Conservation (phyloP, 2,329 filamentous ascomycete species). For the Aspergillus sp. region DNA sequence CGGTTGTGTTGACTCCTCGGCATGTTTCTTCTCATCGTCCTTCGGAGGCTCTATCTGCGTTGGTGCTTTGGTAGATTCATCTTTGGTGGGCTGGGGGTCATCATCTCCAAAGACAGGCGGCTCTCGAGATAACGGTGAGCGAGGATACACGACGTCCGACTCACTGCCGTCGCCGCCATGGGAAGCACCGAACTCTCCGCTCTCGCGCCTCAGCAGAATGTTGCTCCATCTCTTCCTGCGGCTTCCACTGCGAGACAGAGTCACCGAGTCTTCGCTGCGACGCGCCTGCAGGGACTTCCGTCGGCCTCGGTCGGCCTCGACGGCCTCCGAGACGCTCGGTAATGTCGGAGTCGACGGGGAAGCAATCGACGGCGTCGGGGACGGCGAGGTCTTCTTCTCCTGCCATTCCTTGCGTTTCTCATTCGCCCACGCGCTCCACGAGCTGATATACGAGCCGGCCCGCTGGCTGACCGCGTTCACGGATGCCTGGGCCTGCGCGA, state of each 20-base stretch:
- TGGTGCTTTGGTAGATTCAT: conserved; percentile 1
- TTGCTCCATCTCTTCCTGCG: conserved; percentile 39
- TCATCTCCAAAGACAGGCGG: conserved; percentile 21
- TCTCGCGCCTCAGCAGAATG: conserved; percentile 32
- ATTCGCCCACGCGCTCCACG: conserved; percentile 61
- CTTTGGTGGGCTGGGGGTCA: background rate
- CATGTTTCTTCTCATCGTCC: background rate
- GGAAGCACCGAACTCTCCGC: conserved; percentile 23
- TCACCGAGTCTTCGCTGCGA: conserved; percentile 26
- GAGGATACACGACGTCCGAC: conserved; percentile 23
- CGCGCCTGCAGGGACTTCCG: conserved; percentile 26
- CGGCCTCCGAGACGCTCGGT: conserved; percentile 21
- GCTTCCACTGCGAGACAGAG: conserved; percentile 30
- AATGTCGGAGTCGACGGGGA: conserved; percentile 24
- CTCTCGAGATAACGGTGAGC: conserved; percentile 31
- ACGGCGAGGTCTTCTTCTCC: conserved; percentile 32
- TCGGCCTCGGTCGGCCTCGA: conserved; percentile 26
- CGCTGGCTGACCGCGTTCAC: conserved; percentile 53
- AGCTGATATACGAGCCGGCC: conserved; percentile 62
- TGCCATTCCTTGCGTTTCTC: conserved; percentile 48
- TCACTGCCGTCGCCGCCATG: conserved; percentile 21
- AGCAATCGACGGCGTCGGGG: conserved; percentile 22
- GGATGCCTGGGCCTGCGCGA: conserved; percentile 54
- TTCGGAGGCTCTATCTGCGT: background rate
- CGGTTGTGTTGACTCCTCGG: too few relatives aligned